A percentile compares a stretch with the other conserved stretches of the same genome.
Evolutionary conservation across 2,329 filamentous ascomycete genomes (phyloP).

Genomic region (Knufia petricola): DNA sequence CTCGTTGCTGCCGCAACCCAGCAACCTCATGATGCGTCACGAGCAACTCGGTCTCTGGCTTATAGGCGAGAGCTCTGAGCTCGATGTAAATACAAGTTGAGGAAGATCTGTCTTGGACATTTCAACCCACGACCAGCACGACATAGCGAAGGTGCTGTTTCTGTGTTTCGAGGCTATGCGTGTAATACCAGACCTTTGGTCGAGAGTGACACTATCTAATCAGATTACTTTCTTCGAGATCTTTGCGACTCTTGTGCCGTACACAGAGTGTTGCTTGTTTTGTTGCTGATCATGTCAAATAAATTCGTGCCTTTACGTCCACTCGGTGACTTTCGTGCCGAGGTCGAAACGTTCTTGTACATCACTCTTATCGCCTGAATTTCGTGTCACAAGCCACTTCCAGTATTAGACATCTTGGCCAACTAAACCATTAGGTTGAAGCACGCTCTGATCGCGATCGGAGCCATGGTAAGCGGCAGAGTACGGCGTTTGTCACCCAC

Average conservation of each 20-base stretch:
- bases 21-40: neutral
- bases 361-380: too few species aligned
- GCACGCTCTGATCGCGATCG: too few species aligned
- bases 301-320: too few species aligned
- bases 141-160: conserved; percentile 7
- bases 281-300: neutral
- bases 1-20: neutral
- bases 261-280: neutral
- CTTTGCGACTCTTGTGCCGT: neutral
- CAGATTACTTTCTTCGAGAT: neutral
- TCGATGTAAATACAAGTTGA: conserved; percentile 7
- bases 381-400: too few species aligned
- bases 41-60: neutral
- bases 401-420: too few species aligned
- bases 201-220: conserved; percentile 2
- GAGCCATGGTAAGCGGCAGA: too few species aligned
- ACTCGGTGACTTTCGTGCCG: too few species aligned
- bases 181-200: conserved; percentile 8
- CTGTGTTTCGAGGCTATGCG: neutral
- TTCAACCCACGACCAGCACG: conserved; percentile 1
- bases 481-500: too few species aligned
- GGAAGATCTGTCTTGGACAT: conserved; percentile 1
- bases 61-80: neutral
- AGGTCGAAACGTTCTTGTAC: too few species aligned
- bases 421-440: too few species aligned